Base-by-base conservation (phyloP, 805 yeast species). In the Zygosaccharomyces gambellarensis region DNA sequence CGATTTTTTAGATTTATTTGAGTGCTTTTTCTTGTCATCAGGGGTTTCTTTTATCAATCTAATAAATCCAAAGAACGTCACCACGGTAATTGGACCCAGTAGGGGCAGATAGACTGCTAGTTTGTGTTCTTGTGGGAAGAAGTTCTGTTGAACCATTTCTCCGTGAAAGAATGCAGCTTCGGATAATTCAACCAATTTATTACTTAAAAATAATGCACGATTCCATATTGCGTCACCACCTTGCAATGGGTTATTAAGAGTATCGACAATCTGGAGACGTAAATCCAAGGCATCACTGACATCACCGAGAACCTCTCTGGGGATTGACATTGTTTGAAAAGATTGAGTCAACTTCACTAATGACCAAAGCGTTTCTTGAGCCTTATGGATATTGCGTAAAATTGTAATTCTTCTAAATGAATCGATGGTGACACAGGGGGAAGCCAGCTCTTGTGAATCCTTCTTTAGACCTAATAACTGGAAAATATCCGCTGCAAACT, bases 61-160 rank as follows among this genome's bases (percentile, higher is more conserved):
- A 3, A 82, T 21, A 1, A 77, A 47, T 0, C 84, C 85, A 48
- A 83, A 63, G 1, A 73, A 19, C 10, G 79, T 63, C 21, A 94
- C 90, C 23, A 92, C 78, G 1, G 78, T 70, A 31, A 90, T 71
- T 1, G 99, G 99, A 0, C 98, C 98, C 31, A 90, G 65, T 40
- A 92, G 71, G 0, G 99, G 99, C 62, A 89, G 72, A 57, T 90
- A 94, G 1, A 94, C 96, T 0, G 99, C 98, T 61, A 94, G 75
- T 65, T 88, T 90, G 64, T 92, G 99, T 65, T 92, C 97, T 55
- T 87, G 92, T 0, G 99, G 98, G 73, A 90, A 89, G 66, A 87
- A 90, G 48, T 85, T 88, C 63, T 92, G 97, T 61, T 89, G 95
- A 27, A 94, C 88, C 97, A 94, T 92, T 65, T 85, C 90, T 58